Conservation (phyloP, 2,329 filamentous ascomycete genomes). For the Hypoxylon sp. region DNA sequence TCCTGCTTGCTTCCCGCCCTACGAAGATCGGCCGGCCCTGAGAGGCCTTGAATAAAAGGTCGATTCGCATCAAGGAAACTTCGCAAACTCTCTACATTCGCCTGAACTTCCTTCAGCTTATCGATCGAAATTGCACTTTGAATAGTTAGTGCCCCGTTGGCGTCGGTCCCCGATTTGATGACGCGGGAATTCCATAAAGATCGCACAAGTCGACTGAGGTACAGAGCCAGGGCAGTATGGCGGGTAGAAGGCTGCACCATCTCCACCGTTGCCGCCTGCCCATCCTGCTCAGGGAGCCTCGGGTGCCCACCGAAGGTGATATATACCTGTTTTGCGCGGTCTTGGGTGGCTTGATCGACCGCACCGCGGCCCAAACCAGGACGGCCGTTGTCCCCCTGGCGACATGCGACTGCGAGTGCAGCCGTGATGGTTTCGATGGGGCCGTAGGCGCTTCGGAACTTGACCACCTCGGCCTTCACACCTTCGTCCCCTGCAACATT, state of each 20-base stretch:
- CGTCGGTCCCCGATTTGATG: slow-evolving; percentile 64
- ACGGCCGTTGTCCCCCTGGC: slow-evolving; percentile 82
- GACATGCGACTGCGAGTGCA: slow-evolving; percentile 92
- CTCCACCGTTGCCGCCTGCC: slow-evolving; percentile 79
- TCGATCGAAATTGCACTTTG: slow-evolving; percentile 72
- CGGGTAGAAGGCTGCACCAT: slow-evolving; percentile 88
- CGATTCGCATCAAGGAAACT: slow-evolving; percentile 90
- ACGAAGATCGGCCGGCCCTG: slow-evolving; percentile 88
- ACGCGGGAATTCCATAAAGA: slow-evolving; percentile 88
- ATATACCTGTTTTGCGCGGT: slow-evolving; percentile 86
- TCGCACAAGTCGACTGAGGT: slow-evolving; percentile 87
- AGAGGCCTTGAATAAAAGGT: slow-evolving; percentile 90
- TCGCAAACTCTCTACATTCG: slow-evolving; percentile 80
- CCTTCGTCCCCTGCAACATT: slow-evolving; percentile 80
- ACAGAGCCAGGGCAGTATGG: slow-evolving; percentile 88
- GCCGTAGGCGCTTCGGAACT: slow-evolving; percentile 87
- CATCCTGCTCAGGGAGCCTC: slow-evolving; percentile 80
- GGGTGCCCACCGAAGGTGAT: slow-evolving; percentile 93
- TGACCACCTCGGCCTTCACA: slow-evolving; percentile 82
- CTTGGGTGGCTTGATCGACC: slow-evolving; percentile 86
- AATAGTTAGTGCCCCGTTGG: slow-evolving; percentile 72
- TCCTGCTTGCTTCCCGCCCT: slow-evolving; percentile 85
- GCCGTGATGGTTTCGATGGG: slow-evolving; percentile 90
- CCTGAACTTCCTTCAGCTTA: slow-evolving; percentile 82
- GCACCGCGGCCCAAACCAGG: slow-evolving; percentile 79